Base-by-base conservation (phyloP, 768 basidiomycete species). In the Termitomyces titanicus region DNA sequence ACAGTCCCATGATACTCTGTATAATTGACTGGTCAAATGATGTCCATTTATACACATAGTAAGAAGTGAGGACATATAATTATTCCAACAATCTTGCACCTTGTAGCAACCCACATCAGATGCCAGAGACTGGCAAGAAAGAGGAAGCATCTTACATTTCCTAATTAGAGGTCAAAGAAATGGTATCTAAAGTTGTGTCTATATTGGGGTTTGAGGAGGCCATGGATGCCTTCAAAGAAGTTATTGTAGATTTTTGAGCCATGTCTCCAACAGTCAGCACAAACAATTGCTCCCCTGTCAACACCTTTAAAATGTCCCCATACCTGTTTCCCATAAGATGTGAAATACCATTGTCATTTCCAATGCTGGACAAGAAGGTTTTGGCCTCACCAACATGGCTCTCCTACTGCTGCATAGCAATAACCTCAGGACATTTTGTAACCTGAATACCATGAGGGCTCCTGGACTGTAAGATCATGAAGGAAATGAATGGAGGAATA, bases 261-360 rank as follows among this genome's bases (percentile, higher is more conserved):
- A 8, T 15, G 8, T 29, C 44, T 17, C 44, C 27, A 11, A n/a
- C 5, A n/a, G n/a, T 11, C 44, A 45, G 27, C 1, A 25, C 3
- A 45, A 35, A 35, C 13, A 11, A 2, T 4, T 33, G 20, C 12
- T 5, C 33, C 20, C 33, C 47, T 56, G 55, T 55, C 56, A 74
- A 34, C 1, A 70, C 66, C n/a, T 61, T 58, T 20, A 58, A 29
- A 24, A 73, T 67, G 52, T 74, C 73, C 1, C 40, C 47, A 55
- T 68, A 70, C 22, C 70, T 54, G 8, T 57, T 39, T 11, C 70
- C 72, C 69, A 74, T 70, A 24, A 75, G 57, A 49, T 61, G 61
- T 46, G 54, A 51, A 33, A 73, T 59, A 3, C 59, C 51, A 40
- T 59, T 62, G 27, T 69, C 65, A 8, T 56, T 29, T 12, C 71